These are phyloP conservation scores for Colletotrichum echinochloae DNA, from an alignment of 2,329 filamentous ascomycete genomes.

Conservation along the genomic window DNA sequence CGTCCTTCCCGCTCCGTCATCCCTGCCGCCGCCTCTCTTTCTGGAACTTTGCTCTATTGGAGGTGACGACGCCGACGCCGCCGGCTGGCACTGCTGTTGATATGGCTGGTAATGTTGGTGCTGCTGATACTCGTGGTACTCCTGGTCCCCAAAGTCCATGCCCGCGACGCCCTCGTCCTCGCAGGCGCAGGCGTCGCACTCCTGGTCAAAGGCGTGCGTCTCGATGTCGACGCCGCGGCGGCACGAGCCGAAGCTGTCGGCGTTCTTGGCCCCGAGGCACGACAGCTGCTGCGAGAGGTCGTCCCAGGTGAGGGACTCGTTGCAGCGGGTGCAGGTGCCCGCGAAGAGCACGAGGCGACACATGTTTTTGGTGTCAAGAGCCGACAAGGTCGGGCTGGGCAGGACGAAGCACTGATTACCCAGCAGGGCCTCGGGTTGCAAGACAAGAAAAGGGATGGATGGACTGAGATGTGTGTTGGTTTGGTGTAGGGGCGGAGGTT, in stretches of 20 bases:
- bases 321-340: constrained; percentile 59
- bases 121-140: constrained; percentile 11
- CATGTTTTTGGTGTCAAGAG: constrained; percentile 48
- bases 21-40: constrained; percentile 22
- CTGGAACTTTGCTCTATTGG: background rate
- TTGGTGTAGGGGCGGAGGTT: too few species aligned
- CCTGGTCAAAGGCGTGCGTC: constrained; percentile 60
- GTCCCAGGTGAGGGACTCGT: constrained; percentile 55
- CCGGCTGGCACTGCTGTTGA: constrained; percentile 13
- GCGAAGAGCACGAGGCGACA: constrained; percentile 60
- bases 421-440: too few species aligned
- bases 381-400: background rate
- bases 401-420: too few species aligned
- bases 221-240: constrained; percentile 54
- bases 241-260: constrained; percentile 59
- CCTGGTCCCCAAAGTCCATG: constrained; percentile 49
- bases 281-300: constrained; percentile 60
- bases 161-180: constrained; percentile 58
- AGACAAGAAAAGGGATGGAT: background rate
- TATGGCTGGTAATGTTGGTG: constrained; percentile 10
- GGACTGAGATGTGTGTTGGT: too few species aligned
- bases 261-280: constrained; percentile 63
- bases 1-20: constrained; percentile 17
- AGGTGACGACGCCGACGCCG: background rate
- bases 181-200: constrained; percentile 58